Conservation (phyloP, 164 flowering plant species). For the Piper betle region DNA sequence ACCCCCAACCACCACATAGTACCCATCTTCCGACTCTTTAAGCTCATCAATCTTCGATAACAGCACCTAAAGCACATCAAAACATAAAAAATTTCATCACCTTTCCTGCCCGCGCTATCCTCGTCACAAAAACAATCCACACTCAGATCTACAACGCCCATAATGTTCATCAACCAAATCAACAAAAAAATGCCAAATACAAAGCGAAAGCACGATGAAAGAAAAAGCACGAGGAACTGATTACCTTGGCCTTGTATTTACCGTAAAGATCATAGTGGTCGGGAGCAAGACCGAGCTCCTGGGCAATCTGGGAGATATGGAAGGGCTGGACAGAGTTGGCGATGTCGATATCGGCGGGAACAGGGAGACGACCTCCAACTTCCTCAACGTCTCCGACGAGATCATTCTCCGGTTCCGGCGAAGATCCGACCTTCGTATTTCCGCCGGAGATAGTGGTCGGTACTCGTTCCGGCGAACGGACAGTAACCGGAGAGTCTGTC, state of each 20-base stretch:
- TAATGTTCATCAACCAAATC: neutral
- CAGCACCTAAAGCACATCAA: slow-evolving; percentile 38
- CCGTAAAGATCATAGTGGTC: slow-evolving; percentile 89
- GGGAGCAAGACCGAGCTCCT: slow-evolving; percentile 54
- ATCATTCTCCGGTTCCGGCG: slow-evolving; percentile 13
- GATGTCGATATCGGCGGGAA: slow-evolving; percentile 92
- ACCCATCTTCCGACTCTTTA: slow-evolving; percentile 67
- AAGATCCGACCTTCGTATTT: no score
- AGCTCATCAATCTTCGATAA: slow-evolving; percentile 75
- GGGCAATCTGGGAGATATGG: slow-evolving; percentile 84
- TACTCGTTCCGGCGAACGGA: no score
- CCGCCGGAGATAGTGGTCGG: no score
- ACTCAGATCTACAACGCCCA: neutral
- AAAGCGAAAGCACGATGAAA: neutral
- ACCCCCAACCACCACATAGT: slow-evolving; percentile 97
- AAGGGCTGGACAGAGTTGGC: slow-evolving; percentile 82
- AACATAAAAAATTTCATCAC: neutral
- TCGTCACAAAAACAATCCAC: neutral
- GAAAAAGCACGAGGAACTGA: neutral
- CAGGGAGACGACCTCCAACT: slow-evolving; percentile 76
- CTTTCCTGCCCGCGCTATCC: neutral
- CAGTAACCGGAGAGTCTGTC: no score
- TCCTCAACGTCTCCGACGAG: slow-evolving; percentile 50
- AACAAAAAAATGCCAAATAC: neutral
- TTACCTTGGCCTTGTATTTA: slow-evolving; percentile 96